A percentile compares a stretch with the other conserved stretches of the same genome.
Conservation (phyloP, 2,329 filamentous ascomycete genomes). For the Alternaria conjuncta region DNA sequence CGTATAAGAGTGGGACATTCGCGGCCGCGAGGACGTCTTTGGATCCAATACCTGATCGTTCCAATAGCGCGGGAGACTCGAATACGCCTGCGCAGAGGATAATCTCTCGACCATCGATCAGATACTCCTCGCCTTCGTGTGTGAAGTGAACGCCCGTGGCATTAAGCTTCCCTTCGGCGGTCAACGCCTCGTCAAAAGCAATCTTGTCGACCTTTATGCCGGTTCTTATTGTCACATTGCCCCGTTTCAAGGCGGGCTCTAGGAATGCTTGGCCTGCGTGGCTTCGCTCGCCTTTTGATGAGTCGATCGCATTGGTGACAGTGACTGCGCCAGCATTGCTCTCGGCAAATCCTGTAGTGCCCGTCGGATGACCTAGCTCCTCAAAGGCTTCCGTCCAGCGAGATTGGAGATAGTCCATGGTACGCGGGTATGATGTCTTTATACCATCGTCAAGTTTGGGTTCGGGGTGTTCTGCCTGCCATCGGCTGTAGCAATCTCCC, state of each 20-base stretch:
- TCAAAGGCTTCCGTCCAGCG: conserved; percentile 21
- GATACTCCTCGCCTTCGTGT: conserved; percentile 7
- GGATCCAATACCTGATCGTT: conserved; percentile 66
- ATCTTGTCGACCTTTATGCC: conserved; percentile 22
- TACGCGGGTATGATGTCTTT: conserved; percentile 18
- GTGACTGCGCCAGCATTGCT: conserved; percentile 21
- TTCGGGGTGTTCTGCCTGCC: conserved; percentile 10
- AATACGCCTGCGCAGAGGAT: conserved; percentile 55
- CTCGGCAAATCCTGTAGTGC: conserved; percentile 13
- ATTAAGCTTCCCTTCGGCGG: conserved; percentile 15
- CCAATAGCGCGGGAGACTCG: conserved; percentile 58
- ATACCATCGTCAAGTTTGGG: conserved; percentile 6
- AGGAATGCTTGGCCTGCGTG: conserved; percentile 27
- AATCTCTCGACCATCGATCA: conserved; percentile 15
- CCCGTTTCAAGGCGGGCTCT: conserved; percentile 22
- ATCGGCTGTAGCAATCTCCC: conserved; percentile 21
- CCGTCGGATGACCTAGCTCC: conserved; percentile 19
- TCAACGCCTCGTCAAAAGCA: conserved; percentile 11
- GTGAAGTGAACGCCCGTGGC: conserved; percentile 20
- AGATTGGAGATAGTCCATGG: conserved; percentile 20
- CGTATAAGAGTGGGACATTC: conserved; percentile 58
- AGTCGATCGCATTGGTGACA: conserved; percentile 24
- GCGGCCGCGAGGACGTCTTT: conserved; percentile 56
- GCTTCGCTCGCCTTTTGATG: conserved; percentile 24
- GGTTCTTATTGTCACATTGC: conserved; percentile 20